phyloP scores from a whole-genome alignment of 495 filamentous ascomycete genomes.

The Viridothelium virens region DNA sequence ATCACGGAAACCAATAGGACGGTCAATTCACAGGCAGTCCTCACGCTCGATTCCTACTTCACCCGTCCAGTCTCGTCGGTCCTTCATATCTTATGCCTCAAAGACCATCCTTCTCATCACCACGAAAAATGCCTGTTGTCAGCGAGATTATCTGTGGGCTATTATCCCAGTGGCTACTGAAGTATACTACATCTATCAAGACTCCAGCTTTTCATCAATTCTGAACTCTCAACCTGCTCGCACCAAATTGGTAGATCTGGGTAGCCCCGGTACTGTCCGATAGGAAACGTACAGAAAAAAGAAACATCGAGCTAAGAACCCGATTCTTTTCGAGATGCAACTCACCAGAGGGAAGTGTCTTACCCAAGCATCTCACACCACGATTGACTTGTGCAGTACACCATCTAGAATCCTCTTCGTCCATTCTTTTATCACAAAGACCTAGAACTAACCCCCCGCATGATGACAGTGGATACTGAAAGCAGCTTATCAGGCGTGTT shows the following conservation, averaged over 20 bases:
- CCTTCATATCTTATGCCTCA: too few species aligned
- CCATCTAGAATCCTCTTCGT: constrained; percentile 35
- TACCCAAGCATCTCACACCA: constrained; percentile 47
- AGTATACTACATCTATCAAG: constrained; percentile 18
- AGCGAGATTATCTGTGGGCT: constrained; percentile 22
- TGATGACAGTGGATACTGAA: too few species aligned
- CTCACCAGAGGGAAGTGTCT: too few species aligned
- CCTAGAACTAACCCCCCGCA: too few species aligned
- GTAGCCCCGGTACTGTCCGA: constrained; percentile 43
- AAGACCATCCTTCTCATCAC: too few species aligned
- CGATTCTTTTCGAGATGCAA: background rate
- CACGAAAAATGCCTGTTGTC: constrained; percentile 24
- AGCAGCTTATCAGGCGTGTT: too few species aligned
- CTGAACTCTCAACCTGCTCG: constrained; percentile 42
- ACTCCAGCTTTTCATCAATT: background rate
- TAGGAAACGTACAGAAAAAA: constrained; percentile 38
- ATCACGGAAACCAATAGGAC: background rate
- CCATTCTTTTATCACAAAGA: background rate
- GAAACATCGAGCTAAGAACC: constrained; percentile 19
- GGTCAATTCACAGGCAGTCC: constrained; percentile 25
- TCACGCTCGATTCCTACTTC: constrained; percentile 35
- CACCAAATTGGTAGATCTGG: constrained; percentile 50
- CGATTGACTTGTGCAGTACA: constrained; percentile 52
- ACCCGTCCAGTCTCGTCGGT: constrained; percentile 29
- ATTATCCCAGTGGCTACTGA: constrained; percentile 32